These are phyloP conservation scores for Quercus gilva DNA, from an alignment of 306 rosid genomes.

Conservation along the genomic window DNA sequence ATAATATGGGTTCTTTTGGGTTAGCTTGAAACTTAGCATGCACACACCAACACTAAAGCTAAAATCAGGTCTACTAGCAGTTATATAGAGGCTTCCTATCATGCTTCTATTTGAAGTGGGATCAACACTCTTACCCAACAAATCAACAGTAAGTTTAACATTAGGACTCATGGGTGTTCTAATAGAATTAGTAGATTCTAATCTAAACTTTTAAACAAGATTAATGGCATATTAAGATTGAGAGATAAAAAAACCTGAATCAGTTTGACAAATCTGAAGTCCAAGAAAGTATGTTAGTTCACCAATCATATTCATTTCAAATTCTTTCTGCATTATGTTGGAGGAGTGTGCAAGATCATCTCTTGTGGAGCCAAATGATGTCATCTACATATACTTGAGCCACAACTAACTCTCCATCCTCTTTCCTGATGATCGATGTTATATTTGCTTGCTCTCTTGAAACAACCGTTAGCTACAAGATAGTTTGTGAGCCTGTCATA, in stretches of 20 bases:
- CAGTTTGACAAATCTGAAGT: not conserved
- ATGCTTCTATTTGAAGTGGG: not conserved
- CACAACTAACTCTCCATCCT: not conserved
- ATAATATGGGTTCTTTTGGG: not conserved
- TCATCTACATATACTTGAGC: not conserved
- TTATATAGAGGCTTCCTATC: not conserved
- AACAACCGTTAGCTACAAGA: not conserved
- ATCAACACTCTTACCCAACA: too few relatives aligned
- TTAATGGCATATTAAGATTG: not conserved
- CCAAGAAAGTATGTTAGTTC: constrained; percentile 2
- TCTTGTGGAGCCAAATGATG: not conserved
- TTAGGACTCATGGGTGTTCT: not conserved
- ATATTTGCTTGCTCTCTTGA: not conserved
- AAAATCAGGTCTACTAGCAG: not conserved
- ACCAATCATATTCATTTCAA: constrained; percentile 5
- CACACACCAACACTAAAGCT: not conserved
- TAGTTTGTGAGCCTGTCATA: not conserved
- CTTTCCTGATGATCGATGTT: not conserved
- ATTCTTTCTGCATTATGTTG: not conserved
- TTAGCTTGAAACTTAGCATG: not conserved
- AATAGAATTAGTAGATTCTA: not conserved
- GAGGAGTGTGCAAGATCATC: not conserved
- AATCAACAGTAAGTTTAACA: not conserved
- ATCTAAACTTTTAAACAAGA: not conserved
- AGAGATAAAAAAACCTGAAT: not conserved